Percentiles rank a stretch among this genome's conserved stretches.
Conservation (phyloP, 1,139 yeast genomes). For the Magnusiomyces magnusii region DNA sequence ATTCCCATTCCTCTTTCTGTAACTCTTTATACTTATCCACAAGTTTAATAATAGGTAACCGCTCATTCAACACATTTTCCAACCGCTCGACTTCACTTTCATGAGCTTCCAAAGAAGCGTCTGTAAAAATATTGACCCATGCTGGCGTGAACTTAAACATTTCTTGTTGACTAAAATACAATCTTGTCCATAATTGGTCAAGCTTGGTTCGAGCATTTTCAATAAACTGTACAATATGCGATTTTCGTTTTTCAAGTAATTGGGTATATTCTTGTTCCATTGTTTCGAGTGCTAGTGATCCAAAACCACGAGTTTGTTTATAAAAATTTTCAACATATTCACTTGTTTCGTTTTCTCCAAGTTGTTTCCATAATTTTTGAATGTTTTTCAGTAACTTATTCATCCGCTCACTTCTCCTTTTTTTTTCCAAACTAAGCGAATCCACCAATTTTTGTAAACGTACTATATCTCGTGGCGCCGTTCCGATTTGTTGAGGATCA, state of each 20-base stretch:
- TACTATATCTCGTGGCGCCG: slow-evolving; percentile 23
- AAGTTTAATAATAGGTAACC: slow-evolving; percentile 48
- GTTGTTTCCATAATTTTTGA: slow-evolving; percentile 5
- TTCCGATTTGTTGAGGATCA: slow-evolving; percentile 27
- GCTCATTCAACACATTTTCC: slow-evolving; percentile 43
- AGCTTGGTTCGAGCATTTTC: slow-evolving; percentile 53
- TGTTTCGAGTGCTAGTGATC: slow-evolving; percentile 28
- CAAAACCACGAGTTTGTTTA: slow-evolving; percentile 30
- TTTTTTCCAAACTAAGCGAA: slow-evolving; percentile 17
- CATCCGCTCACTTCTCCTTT: slow-evolving; percentile 18
- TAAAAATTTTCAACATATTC: slow-evolving; percentile 22
- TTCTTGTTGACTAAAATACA: slow-evolving; percentile 50
- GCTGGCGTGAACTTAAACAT: slow-evolving; percentile 35
- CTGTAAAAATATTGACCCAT: slow-evolving; percentile 40
- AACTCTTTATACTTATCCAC: slow-evolving; percentile 51
- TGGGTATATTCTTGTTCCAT: slow-evolving; percentile 51
- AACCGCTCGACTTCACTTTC: slow-evolving; percentile 53
- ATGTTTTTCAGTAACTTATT: slow-evolving; percentile 15
- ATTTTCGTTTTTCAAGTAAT: slow-evolving; percentile 51
- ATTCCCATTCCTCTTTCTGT: slow-evolving; percentile 50
- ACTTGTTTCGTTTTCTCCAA: neutral
- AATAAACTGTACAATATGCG: slow-evolving; percentile 61
- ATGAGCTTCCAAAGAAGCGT: slow-evolving; percentile 50
- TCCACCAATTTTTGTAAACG: slow-evolving; percentile 18
- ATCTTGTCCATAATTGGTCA: slow-evolving; percentile 50